Evolutionary conservation across 78 protist genomes (phyloP).

Genomic region (Polysphondylium violaceum): DNA sequence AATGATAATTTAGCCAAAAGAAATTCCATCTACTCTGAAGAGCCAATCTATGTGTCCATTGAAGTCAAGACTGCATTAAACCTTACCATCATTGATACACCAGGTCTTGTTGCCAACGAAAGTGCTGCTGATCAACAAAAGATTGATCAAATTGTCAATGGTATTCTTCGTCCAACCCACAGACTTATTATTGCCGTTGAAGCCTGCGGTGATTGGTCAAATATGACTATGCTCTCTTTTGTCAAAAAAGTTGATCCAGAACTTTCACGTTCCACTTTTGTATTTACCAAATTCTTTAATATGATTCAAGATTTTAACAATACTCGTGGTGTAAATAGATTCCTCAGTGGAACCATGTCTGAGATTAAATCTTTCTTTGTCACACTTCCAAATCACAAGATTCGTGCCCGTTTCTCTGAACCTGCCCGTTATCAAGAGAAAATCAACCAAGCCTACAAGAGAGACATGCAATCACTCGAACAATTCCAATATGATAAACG

Average conservation of each 20-base stretch:
- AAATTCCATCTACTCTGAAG: constrained; percentile 17
- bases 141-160: constrained; percentile 40
- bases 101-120: constrained; percentile 47
- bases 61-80: constrained; percentile 53
- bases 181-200: constrained; percentile 77
- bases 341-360: constrained; percentile 57
- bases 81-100: constrained; percentile 78
- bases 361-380: constrained; percentile 87
- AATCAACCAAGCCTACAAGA: constrained; percentile 52
- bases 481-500: constrained; percentile 83
- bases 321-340: constrained; percentile 75
- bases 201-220: constrained; percentile 71
- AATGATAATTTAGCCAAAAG: constrained; percentile 54
- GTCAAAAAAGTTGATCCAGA: constrained; percentile 82
- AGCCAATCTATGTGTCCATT: constrained; percentile 76
- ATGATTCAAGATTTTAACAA: constrained; percentile 57
- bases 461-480: constrained; percentile 82
- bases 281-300: constrained; percentile 75
- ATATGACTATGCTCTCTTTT: constrained; percentile 41
- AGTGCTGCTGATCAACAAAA: constrained; percentile 26
- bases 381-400: constrained; percentile 71
- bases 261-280: constrained; percentile 57
- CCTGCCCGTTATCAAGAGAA: constrained; percentile 73
- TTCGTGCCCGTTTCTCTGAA: constrained; percentile 62
- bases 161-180: constrained; percentile 46